These are phyloP conservation scores for Arachis hypogaea DNA, from an alignment of 306 rosid genomes.

Conservation along the genomic window DNA sequence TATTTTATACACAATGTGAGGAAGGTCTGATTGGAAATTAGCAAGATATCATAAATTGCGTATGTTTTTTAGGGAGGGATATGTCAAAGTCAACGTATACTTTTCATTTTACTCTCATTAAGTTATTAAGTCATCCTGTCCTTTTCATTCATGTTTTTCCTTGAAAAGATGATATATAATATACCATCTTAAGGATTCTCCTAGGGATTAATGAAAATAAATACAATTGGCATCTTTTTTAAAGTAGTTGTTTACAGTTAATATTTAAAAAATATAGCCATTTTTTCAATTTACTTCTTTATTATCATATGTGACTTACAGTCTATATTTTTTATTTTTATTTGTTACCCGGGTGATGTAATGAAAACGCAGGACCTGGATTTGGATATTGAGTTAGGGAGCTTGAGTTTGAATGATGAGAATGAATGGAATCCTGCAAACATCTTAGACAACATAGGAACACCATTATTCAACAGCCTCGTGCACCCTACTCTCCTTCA, in stretches of 20 bases:
- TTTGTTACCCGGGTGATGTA: not conserved
- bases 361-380: constrained; percentile 6
- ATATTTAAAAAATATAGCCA: not conserved
- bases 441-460: not conserved
- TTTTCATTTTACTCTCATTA: not conserved
- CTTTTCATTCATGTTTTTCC: not conserved
- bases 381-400: not conserved
- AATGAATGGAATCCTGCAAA: not conserved
- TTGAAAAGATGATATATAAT: not conserved
- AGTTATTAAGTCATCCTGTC: not conserved
- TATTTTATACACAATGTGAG: not conserved
- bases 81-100: not conserved
- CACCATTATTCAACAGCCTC: not conserved
- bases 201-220: too few species aligned
- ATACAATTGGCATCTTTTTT: too few species aligned
- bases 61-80: not conserved
- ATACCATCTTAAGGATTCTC: too few species aligned
- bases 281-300: not conserved
- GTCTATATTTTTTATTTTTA: not conserved
- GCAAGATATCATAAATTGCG: constrained; percentile 5
- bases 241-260: too few species aligned
- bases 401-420: not conserved
- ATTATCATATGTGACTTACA: not conserved
- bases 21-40: not conserved
- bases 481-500: not conserved